Evolutionary conservation across 768 basidiomycete genomes (phyloP).

Genomic region (Xerocomus potaroensis): DNA sequence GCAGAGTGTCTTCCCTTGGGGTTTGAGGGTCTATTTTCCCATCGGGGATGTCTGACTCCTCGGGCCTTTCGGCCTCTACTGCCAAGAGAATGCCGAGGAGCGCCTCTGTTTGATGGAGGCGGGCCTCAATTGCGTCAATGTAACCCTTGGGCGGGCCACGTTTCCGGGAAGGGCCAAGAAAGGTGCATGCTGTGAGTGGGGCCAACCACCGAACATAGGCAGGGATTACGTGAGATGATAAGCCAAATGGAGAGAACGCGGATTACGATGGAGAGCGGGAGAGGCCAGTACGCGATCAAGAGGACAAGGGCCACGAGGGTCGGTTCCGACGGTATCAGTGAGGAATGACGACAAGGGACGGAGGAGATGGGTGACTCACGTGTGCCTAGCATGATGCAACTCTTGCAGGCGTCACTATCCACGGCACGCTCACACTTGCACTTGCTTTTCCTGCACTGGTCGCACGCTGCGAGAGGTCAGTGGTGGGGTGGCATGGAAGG

Average conservation of each 20-base stretch:
- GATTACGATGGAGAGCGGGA: not conserved
- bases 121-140: slow-evolving; percentile 90
- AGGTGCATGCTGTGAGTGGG: slow-evolving; percentile 58
- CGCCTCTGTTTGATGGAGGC: slow-evolving; percentile 88
- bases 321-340: slow-evolving; percentile 11
- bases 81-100: slow-evolving; percentile 78
- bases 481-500: not conserved
- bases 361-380: slow-evolving; percentile 40
- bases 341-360: slow-evolving; percentile 5
- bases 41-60: slow-evolving; percentile 27
- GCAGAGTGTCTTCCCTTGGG: slow-evolving; percentile 10
- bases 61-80: slow-evolving; percentile 27
- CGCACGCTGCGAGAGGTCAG: slow-evolving; percentile 55
- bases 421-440: slow-evolving; percentile 79
- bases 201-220: slow-evolving; percentile 10
- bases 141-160: slow-evolving; percentile 92
- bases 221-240: too few species aligned
- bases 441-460: slow-evolving; percentile 86
- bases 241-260: slow-evolving; percentile 11
- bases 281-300: too few species aligned
- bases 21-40: slow-evolving; percentile 2
- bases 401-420: slow-evolving; percentile 65
- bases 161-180: slow-evolving; percentile 73
- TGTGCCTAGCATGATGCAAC: slow-evolving; percentile 68
- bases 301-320: too few species aligned